Evolutionary conservation across 2,329 filamentous ascomycete genomes (phyloP).

Genomic region (Hymenotorrendiella dingleyae): DNA sequence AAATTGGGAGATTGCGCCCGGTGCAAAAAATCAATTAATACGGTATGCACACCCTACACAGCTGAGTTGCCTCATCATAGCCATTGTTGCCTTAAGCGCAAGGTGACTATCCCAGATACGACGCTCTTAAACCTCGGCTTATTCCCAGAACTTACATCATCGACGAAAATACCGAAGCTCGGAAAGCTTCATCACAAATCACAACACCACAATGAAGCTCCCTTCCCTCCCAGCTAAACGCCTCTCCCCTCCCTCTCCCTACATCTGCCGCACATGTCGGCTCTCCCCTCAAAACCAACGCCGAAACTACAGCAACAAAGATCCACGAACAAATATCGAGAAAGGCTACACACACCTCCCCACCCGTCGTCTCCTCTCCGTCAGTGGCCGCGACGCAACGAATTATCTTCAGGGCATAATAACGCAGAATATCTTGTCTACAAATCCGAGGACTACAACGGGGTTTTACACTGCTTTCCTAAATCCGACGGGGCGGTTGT

Average conservation of each 20-base stretch:
- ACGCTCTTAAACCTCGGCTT: too few species aligned
- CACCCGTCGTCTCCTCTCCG: slow-evolving; percentile 72
- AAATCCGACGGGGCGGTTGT: slow-evolving; percentile 74
- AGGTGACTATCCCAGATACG: too few species aligned
- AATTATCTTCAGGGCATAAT: slow-evolving; percentile 86
- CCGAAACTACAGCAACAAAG: not conserved
- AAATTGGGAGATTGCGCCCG: too few species aligned
- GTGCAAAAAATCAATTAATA: too few species aligned
- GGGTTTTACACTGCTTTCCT: slow-evolving; percentile 81
- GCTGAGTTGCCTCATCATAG: too few species aligned
- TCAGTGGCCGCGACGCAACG: slow-evolving; percentile 72
- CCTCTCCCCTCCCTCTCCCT: slow-evolving; percentile 6
- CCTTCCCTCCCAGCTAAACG: slow-evolving; percentile 8
- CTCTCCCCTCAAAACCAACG: slow-evolving; percentile 6
- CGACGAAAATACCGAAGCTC: too few species aligned
- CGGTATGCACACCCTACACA: too few species aligned
- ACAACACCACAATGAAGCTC: slow-evolving; percentile 22
- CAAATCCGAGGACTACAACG: slow-evolving; percentile 32
- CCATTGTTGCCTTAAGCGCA: too few species aligned
- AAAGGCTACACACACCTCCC: slow-evolving; percentile 51
- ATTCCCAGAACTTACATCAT: too few species aligned
- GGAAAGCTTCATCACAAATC: too few species aligned
- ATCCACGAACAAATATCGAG: slow-evolving; percentile 2
- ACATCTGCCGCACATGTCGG: slow-evolving; percentile 23
- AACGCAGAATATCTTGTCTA: slow-evolving; percentile 58